Evolutionary conservation across 345 rosid genomes (phyloP).

Genomic region (Eucalyptus decipiens): DNA sequence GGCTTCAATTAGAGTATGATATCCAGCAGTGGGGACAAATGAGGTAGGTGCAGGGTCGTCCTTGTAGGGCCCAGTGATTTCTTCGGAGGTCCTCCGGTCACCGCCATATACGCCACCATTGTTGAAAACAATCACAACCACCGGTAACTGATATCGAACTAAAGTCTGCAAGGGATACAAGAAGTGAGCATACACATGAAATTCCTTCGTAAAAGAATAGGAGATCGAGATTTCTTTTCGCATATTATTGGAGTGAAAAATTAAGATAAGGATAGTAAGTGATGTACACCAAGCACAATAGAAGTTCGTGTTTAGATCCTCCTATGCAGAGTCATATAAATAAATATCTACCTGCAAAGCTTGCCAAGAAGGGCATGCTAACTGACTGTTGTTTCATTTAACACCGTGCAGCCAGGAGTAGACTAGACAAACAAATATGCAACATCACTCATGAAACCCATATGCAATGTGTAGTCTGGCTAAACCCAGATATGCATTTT

Average conservation of each 20-base stretch:
- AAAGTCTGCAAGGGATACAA: constrained; percentile 49
- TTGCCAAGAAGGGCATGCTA: background rate
- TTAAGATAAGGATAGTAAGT: background rate
- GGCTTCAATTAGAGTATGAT: constrained; percentile 74
- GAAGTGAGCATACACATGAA: background rate
- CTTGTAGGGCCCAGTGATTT: constrained; percentile 67
- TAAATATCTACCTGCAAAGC: background rate
- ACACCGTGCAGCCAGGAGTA: background rate
- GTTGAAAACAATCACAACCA: constrained; percentile 88
- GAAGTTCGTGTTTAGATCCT: background rate
- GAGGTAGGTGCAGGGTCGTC: constrained; percentile 98
- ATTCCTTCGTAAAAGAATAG: background rate
- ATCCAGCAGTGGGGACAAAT: constrained; percentile 82
- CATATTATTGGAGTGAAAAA: background rate
- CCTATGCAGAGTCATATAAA: background rate
- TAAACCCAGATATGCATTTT: background rate
- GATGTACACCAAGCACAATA: background rate
- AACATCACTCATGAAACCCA: background rate
- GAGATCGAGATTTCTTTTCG: background rate
- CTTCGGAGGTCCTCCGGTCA: constrained; percentile 81
- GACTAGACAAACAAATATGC: background rate
- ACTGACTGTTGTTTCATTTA: background rate
- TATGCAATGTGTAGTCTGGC: background rate
- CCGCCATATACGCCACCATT: constrained; percentile 99
- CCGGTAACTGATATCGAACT: constrained; percentile 84